Conservation (phyloP, 2,329 filamentous ascomycete species). For the Fusarium brevicatenulatum region DNA sequence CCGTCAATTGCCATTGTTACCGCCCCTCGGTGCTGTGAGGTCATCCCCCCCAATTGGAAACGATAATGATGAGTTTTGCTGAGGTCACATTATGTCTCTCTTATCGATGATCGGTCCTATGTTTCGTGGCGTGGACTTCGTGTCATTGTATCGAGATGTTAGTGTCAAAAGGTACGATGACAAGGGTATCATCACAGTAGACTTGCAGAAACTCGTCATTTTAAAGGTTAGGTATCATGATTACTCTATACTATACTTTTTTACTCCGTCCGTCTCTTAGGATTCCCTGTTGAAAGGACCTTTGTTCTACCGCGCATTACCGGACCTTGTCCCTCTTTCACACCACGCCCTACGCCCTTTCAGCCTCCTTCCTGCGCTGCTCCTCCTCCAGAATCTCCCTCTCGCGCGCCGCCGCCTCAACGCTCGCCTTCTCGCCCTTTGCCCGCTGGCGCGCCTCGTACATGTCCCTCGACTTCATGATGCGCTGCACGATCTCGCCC, state of each 20-base stretch:
- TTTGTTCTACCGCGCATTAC: constrained; percentile 11
- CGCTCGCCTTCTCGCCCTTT: constrained; percentile 86
- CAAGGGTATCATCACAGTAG: not conserved
- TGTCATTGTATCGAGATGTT: constrained; percentile 19
- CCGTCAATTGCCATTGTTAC: constrained; percentile 41
- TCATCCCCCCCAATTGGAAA: constrained; percentile 7
- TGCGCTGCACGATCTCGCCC: constrained; percentile 88
- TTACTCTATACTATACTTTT: constrained; percentile 11
- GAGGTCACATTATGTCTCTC: constrained; percentile 28
- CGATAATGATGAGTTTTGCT: not conserved
- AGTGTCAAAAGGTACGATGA: not conserved
- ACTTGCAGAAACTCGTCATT: not conserved
- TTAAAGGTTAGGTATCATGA: constrained; percentile 25
- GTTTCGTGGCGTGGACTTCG: not conserved
- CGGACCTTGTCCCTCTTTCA: not conserved
- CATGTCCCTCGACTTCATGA: constrained; percentile 84
- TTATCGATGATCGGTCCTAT: constrained; percentile 24
- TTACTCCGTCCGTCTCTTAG: not conserved
- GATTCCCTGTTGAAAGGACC: constrained; percentile 42
- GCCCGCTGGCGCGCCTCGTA: constrained; percentile 92
- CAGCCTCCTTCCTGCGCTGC: constrained; percentile 61
- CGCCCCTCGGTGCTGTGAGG: constrained; percentile 12
- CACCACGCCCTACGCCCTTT: constrained; percentile 45
- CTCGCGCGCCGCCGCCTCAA: constrained; percentile 73
- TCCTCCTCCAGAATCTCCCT: constrained; percentile 71